These are phyloP conservation scores for Neofusicoccum ribis DNA, from an alignment of 2,329 filamentous ascomycete genomes.

Conservation along the genomic window DNA sequence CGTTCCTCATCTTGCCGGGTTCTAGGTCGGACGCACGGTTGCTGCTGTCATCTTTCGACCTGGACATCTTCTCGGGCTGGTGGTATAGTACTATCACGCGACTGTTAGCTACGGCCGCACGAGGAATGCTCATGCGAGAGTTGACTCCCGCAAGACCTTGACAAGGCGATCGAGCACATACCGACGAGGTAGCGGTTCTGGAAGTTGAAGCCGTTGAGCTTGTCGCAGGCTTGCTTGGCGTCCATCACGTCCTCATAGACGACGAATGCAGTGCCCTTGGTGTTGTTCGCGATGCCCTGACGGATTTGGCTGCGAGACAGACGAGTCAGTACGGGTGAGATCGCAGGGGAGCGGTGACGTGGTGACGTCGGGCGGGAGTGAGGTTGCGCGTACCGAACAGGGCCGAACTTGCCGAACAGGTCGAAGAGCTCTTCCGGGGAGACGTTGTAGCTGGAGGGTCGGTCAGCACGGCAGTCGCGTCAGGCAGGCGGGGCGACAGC, in stretches of 20 bases:
- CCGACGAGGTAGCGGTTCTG: constrained; percentile 98
- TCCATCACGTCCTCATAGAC: constrained; percentile 99
- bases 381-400: constrained; percentile 72
- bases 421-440: constrained; percentile 97
- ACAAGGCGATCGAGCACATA: constrained; percentile 51
- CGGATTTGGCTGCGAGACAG: constrained; percentile 79
- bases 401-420: constrained; percentile 96
- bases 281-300: constrained; percentile 94
- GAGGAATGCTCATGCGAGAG: background rate
- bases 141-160: background rate
- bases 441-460: constrained; percentile 82
- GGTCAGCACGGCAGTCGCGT: constrained; percentile 23
- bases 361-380: constrained; percentile 16
- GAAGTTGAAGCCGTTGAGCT: constrained; percentile 99
- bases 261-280: constrained; percentile 97
- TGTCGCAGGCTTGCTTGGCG: constrained; percentile 98
- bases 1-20: constrained; percentile 95
- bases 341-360: background rate
- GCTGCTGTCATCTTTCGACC: constrained; percentile 78
- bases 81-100: constrained; percentile 65
- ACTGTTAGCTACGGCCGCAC: constrained; percentile 19
- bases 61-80: constrained; percentile 76
- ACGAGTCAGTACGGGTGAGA: constrained; percentile 26
- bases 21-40: constrained; percentile 60
- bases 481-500: background rate